These are phyloP conservation scores for Apiospora kogelbergensis DNA, from an alignment of 2,329 filamentous ascomycete species.

Conservation along the genomic window DNA sequence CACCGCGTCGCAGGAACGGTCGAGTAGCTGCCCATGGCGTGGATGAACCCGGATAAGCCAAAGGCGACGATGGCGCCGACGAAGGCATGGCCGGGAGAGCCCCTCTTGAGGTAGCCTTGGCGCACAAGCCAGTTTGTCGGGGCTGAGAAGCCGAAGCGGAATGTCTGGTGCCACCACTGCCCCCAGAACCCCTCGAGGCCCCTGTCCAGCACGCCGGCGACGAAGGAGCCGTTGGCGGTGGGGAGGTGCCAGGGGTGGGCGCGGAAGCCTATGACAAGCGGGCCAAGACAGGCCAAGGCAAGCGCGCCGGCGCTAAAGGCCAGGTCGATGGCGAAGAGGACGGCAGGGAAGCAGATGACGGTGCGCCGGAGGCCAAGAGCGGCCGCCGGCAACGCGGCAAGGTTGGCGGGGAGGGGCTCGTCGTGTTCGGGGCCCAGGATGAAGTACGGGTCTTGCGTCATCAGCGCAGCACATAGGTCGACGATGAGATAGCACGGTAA, in stretches of 20 bases:
- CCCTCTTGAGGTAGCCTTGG: conserved; percentile 37
- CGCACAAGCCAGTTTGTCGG: conserved; percentile 51
- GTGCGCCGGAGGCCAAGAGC: conserved; percentile 57
- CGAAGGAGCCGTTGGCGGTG: conserved; percentile 54
- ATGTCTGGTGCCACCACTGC: conserved; percentile 87
- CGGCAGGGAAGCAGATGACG: conserved; percentile 51
- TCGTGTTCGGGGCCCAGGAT: conserved; percentile 47
- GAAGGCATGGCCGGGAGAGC: conserved; percentile 31
- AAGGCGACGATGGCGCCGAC: conserved; percentile 56
- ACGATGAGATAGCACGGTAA: conserved; percentile 61
- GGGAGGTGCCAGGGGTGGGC: conserved; percentile 54
- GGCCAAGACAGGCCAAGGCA: conserved; percentile 48
- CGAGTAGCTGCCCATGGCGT: conserved; percentile 69
- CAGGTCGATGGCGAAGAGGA: conserved; percentile 61
- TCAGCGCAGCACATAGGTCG: conserved; percentile 67
- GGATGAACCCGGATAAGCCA: conserved; percentile 64
- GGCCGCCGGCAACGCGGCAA: conserved; percentile 41
- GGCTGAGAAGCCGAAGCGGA: conserved; percentile 70
- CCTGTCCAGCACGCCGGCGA: conserved; percentile 57
- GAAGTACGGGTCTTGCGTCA: conserved; percentile 81
- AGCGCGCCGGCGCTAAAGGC: conserved; percentile 63
- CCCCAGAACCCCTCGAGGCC: conserved; percentile 84
- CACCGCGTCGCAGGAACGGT: conserved; percentile 52
- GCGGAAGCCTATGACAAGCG: conserved; percentile 51
- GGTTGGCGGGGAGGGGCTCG: conserved; percentile 43